Conservation (phyloP, 2,329 filamentous ascomycete species). For the Neoascochyta sp. region DNA sequence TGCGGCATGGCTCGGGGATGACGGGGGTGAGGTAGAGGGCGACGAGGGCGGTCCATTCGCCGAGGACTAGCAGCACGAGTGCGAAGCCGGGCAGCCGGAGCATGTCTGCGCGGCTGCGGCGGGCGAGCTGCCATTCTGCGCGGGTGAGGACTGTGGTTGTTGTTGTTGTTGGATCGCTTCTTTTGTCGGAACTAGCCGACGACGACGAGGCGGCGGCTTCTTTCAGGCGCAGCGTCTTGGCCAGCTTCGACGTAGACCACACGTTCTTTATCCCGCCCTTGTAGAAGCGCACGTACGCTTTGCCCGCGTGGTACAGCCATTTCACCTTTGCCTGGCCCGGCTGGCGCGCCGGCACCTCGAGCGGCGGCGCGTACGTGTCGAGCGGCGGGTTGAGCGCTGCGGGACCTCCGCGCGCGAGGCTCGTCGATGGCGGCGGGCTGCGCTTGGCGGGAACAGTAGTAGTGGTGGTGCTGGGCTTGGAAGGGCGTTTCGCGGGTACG, state of each 20-base stretch:
- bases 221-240: constrained; percentile 44
- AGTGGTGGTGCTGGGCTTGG: not conserved
- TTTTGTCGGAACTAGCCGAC: constrained; percentile 3
- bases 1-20: constrained; percentile 77
- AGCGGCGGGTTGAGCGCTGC: constrained; percentile 63
- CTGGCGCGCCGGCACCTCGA: constrained; percentile 59
- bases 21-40: constrained; percentile 67
- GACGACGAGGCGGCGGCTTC: constrained; percentile 1
- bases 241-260: constrained; percentile 58
- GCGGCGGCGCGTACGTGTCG: constrained; percentile 67
- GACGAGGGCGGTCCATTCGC: constrained; percentile 80
- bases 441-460: constrained; percentile 5
- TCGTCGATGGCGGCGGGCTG: constrained; percentile 2
- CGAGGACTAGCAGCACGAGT: constrained; percentile 70
- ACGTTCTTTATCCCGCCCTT: constrained; percentile 77
- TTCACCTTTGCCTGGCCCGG: constrained; percentile 45
- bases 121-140: constrained; percentile 66
- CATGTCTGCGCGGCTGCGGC: constrained; percentile 67
- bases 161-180: constrained; percentile 1
- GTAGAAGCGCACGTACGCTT: constrained; percentile 80
- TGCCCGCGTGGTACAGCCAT: constrained; percentile 62
- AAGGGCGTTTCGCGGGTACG: constrained; percentile 3
- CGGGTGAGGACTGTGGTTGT: constrained; percentile 50
- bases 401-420: constrained; percentile 9
- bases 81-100: constrained; percentile 75